phyloP scores from a whole-genome alignment of 2,329 filamentous ascomycete species.

The Emmonsiellopsis sp. region DNA sequence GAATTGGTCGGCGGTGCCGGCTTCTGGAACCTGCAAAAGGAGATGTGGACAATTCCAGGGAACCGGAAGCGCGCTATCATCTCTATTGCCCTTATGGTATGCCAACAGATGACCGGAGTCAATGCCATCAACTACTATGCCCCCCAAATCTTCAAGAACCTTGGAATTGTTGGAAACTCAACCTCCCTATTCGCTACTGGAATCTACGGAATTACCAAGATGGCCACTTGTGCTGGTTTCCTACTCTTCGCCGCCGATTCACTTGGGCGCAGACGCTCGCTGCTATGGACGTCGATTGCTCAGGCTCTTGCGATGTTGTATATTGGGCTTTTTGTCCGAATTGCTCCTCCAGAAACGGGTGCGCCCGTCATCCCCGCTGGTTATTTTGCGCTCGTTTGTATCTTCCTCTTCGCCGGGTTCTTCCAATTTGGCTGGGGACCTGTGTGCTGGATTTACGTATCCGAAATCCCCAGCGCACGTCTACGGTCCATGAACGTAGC shows the following conservation, averaged over 20 bases:
- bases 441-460: conserved; percentile 63
- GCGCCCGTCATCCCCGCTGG: conserved; percentile 53
- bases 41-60: conserved; percentile 52
- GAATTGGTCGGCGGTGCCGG: conserved; percentile 44
- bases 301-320: conserved; percentile 58
- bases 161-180: conserved; percentile 50
- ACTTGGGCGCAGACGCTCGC: conserved; percentile 53
- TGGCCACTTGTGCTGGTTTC: conserved; percentile 53
- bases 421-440: conserved; percentile 65
- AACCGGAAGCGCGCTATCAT: conserved; percentile 46
- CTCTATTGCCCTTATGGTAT: conserved; percentile 45
- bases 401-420: conserved; percentile 62
- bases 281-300: conserved; percentile 56
- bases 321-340: conserved; percentile 60
- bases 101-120: conserved; percentile 44
- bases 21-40: conserved; percentile 50
- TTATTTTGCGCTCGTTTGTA: conserved; percentile 60
- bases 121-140: conserved; percentile 60
- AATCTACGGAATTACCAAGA: conserved; percentile 64
- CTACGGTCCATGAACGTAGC: conserved; percentile 59
- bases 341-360: conserved; percentile 47
- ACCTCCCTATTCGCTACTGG: conserved; percentile 62
- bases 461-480: conserved; percentile 59
- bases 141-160: conserved; percentile 57
- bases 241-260: conserved; percentile 60